Evolutionary conservation across 345 rosid genomes (phyloP).

Genomic region (Eucalyptus rudis): DNA sequence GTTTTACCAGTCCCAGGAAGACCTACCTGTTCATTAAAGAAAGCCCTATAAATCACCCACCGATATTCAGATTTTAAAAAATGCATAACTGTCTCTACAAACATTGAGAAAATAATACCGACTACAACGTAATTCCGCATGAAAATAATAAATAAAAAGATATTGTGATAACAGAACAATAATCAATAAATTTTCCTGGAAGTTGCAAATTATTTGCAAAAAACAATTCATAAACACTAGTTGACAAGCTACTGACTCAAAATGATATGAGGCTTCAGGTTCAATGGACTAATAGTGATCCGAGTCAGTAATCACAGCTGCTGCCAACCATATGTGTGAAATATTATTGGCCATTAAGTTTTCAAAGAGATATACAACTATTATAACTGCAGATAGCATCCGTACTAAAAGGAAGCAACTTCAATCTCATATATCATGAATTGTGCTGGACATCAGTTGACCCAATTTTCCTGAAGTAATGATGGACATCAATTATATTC

Average conservation of each 20-base stretch:
- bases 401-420: background rate
- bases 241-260: background rate
- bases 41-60: background rate
- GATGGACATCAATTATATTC: background rate
- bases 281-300: background rate
- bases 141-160: background rate
- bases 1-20: slow-evolving; percentile 99
- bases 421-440: background rate
- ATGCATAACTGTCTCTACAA: background rate
- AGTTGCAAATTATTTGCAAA: background rate
- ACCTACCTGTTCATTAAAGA: slow-evolving; percentile 53
- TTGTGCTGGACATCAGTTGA: background rate
- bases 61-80: background rate
- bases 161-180: background rate
- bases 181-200: background rate
- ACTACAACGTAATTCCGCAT: background rate
- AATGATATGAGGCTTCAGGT: background rate
- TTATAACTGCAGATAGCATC: background rate
- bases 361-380: background rate
- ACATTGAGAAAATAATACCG: background rate
- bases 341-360: background rate
- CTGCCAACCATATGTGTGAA: background rate
- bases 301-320: background rate
- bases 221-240: background rate
- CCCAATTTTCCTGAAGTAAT: background rate